Evolutionary conservation across 2,329 filamentous ascomycete species (phyloP), one percentile per base, ranked within the genome.

Genomic region (Penicillium sp.): DNA sequence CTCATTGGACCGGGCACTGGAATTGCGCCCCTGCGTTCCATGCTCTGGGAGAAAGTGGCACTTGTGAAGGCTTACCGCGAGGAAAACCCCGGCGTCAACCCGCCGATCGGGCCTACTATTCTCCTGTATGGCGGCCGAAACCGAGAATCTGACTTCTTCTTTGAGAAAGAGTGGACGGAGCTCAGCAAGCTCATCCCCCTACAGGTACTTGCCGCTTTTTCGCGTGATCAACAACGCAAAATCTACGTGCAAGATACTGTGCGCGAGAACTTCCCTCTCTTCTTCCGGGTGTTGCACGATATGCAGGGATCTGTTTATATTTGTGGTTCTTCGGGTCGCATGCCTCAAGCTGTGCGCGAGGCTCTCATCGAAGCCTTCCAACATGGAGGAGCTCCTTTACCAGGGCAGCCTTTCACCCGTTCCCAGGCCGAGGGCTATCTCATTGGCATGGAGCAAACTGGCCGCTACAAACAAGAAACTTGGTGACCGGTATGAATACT

Each of bases 101-200:
- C 51, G 4, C 45, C 63, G 19, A 55, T 66, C 22, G 75, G 72
- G 4, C 71, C 73, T 0, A 76, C 76, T 3, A 59, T 87, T 0
- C 74, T 98, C 2, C 84, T 97, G 68, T 97, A 88, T 57, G 93
- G 93, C 10, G 88, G 87, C 56, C 83, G 93, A 29, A 94, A 87
- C 60, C 70, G 75, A 10, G 61, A 72, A 0, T 79, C 84, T 0
- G 93, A 98, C 65, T 96, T 81, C 69, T 90, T 89, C 70, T 98
- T 93, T 65, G 68, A 75, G 5, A 68, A 83, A 0, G 90, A 97
- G 54, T 96, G 89, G 89, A 61, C 71, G 1, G 35, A 62, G 0
- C 57, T 83, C 6, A 56, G 66, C 6, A 55, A 64, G 1, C 51
- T 66, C 1, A 66, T 75, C 1, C 67, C 71, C 2, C 66, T 87